Evolutionary conservation across 129 eudicot genomes (phyloP).

Genomic region (Erigeron canadensis): DNA sequence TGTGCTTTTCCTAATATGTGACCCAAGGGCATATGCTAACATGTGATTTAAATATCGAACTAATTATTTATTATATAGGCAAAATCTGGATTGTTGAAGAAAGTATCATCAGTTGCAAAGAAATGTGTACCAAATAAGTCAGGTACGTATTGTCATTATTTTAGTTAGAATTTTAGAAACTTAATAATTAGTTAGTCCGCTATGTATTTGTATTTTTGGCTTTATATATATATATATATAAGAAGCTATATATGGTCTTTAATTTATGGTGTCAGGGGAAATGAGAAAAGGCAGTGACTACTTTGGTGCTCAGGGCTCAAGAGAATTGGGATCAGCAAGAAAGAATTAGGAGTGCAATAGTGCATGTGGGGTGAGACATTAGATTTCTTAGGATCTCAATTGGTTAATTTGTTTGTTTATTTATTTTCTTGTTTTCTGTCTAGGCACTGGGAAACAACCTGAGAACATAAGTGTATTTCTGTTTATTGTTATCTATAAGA

Average conservation of each 20-base stretch:
- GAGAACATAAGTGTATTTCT: not conserved
- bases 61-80: not conserved
- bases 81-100: not conserved
- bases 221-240: too few species aligned
- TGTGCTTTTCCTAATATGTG: too few species aligned
- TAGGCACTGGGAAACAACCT: not conserved
- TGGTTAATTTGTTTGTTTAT: not conserved
- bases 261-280: not conserved
- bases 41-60: too few species aligned
- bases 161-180: not conserved
- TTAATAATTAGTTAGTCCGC: too few species aligned
- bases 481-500: too few species aligned
- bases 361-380: not conserved
- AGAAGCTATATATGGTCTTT: not conserved
- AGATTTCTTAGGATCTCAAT: not conserved
- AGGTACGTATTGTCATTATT: not conserved
- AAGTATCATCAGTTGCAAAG: slow-evolving; percentile 1
- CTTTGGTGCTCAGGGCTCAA: slow-evolving; percentile 1
- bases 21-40: too few species aligned
- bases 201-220: not conserved
- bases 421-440: not conserved
- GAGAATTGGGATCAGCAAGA: slow-evolving; percentile 2
- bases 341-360: not conserved
- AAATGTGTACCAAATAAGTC: not conserved
- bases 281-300: not conserved